Percentiles rank a stretch among this genome's conserved stretches.
These are phyloP conservation scores for Solanum virginianum DNA, from an alignment of 257 asterid genomes.

Conservation along the genomic window DNA sequence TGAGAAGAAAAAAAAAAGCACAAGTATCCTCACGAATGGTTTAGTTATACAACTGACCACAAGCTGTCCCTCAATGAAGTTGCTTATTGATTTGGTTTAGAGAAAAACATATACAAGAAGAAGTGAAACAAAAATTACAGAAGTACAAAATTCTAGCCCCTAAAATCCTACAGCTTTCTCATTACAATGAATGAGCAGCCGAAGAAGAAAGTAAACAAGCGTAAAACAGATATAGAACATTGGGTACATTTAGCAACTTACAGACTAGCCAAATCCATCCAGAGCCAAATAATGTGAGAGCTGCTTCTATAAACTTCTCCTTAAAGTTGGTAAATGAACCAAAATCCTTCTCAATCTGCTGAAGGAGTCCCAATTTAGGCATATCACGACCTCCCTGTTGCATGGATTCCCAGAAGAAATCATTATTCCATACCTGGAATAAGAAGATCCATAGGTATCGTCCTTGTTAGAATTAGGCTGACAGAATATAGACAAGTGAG, in stretches of 20 bases:
- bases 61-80: background rate
- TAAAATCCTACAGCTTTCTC: background rate
- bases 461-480: background rate
- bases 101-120: background rate
- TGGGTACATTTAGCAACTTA: conserved; percentile 31
- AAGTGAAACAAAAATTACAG: background rate
- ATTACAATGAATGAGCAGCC: background rate
- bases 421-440: conserved; percentile 86
- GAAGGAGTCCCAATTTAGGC: conserved; percentile 63
- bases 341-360: conserved; percentile 90
- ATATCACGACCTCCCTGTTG: conserved; percentile 77
- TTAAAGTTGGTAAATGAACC: conserved; percentile 58
- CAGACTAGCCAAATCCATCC: conserved; percentile 96
- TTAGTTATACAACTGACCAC: background rate
- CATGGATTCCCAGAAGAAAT: conserved; percentile 97
- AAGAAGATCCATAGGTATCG: background rate
- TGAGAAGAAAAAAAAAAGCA: background rate
- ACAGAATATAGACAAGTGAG: background rate
- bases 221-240: background rate
- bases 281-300: conserved; percentile 69
- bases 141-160: background rate
- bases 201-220: background rate
- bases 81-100: background rate
- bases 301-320: conserved; percentile 59
- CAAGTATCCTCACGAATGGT: background rate